Base-by-base conservation (phyloP, 2,329 filamentous ascomycete species). In the Helotiales sp. region DNA sequence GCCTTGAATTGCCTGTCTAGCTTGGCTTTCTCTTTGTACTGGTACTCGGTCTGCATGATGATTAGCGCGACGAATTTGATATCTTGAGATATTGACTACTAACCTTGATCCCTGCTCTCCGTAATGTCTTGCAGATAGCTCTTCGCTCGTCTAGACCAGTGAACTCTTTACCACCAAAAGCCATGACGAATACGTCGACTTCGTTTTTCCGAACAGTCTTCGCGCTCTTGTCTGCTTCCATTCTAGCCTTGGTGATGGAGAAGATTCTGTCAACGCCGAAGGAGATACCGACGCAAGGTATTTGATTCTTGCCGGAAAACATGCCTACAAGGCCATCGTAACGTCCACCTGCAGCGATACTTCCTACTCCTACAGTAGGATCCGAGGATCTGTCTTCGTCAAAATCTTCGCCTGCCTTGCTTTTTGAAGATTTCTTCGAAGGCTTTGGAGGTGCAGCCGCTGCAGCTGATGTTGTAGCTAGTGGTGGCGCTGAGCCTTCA, bases 261-360 rank as follows among this genome's bases (percentile, higher is more conserved):
- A 96, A 96, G 70, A 98, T 97, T 67, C 93, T 88, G 74, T 98
- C 93, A 49, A 97, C 91, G 55, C 93, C 93, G 70, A 98, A 97
- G 1, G 93, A 96, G 66, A 96, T 90, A 62, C 90, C 90, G 5
- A 95, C 89, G 66, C 90, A 93, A n/a, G 91, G 93, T 55, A 97
- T 91, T 71, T 93, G 87, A 22, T 79, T 83, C 76, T 93, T 93
- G 67, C 88, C 88, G 55, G 85, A 87, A 79, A 96, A 38, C 34
- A 19, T 38, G 76, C 90, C 90, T 5, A 97, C 93, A 3, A 97
- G 82, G 71, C 95, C 88, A 74, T 97, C 93, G 74, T 97, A 97
- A 60, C 93, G 88, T 44, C 92, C 91, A 70, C 92, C 93, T 3
- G 92, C 93, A 44, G 92, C 93, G 48, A 96, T 87, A 71, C 89